Base-by-base conservation (phyloP, 352 stramenopile species). In the Plasmopara halstedii region DNA sequence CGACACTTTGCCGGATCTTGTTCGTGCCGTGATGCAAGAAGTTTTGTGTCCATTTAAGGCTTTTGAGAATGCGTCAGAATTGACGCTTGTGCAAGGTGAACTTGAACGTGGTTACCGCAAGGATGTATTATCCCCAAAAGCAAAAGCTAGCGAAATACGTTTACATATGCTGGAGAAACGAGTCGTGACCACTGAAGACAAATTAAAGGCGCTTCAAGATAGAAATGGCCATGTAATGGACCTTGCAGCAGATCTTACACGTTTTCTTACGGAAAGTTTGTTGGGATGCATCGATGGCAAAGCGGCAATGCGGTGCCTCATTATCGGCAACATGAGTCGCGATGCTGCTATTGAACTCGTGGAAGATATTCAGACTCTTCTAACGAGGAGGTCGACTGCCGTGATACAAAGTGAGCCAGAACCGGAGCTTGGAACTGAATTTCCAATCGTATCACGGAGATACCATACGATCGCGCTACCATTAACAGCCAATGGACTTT, bases 31-130 rank as follows among this genome's bases (percentile, higher is more conserved):
- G 0, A 59, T 85, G 13, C 17, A 52, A 9, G 58, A 72, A 15
- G 37, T 93, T 22, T 37, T 83, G 10, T 25, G 42, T 27, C 43
- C 56, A 17, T 35, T 42, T 45, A 64, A 7, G 26, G 44, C n/a
- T 46, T 83, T 31, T 10, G 44, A 56, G 5, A 47, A 69, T 33
- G 50, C 54, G 0, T 43, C 52, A 0, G 53, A 69, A 4, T 83
- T 93, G 36, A 44, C 44, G 4, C 46, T 85, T 6, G 57, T 81
- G 11, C 62, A 70, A 11, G 62, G 76, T 32, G 75, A 89, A 40
- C 58, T 91, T 19, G 50, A 60, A 17, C 74, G 74, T 18, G 66
- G 83, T 44, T 90, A 88, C 48, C 62, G 62, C 15, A 93, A 93
- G 26, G 21, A 73, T 25, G 74, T 72, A 25, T 47, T 88, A 35